Percentiles rank a stretch among this genome's conserved stretches.
Conservation (phyloP, 805 yeast species). For the Ogataea thermomethanolica region DNA sequence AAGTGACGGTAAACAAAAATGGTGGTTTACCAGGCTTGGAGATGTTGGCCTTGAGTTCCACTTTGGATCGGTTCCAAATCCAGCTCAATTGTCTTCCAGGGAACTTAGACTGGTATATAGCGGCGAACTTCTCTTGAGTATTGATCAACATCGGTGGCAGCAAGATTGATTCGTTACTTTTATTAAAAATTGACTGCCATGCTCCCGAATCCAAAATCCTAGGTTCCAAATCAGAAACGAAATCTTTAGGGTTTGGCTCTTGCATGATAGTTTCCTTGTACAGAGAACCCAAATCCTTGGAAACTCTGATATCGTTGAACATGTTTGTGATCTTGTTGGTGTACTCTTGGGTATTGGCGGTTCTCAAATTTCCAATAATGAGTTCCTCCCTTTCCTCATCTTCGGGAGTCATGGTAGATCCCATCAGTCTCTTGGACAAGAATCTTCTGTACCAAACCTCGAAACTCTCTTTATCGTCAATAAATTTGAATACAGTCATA, state of each 20-base stretch:
- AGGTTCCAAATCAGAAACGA: constrained; percentile 31
- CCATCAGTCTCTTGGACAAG: constrained; percentile 81
- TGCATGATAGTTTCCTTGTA: constrained; percentile 26
- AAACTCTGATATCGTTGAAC: constrained; percentile 91
- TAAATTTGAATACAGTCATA: constrained; percentile 80
- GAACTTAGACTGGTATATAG: constrained; percentile 70
- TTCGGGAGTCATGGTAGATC: constrained; percentile 70
- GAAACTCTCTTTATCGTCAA: constrained; percentile 93
- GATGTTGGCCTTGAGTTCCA: constrained; percentile 84
- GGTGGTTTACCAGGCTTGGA: constrained; percentile 80
- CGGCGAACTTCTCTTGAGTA: constrained; percentile 64
- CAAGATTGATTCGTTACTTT: constrained; percentile 41
- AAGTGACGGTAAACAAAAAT: constrained; percentile 73
- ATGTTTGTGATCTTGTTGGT: constrained; percentile 91
- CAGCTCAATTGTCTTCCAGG: constrained; percentile 87
- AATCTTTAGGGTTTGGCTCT: constrained; percentile 19
- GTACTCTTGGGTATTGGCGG: constrained; percentile 87
- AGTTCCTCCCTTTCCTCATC: constrained; percentile 82
- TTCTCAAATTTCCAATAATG: constrained; percentile 80
- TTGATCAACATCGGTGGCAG: constrained; percentile 66
- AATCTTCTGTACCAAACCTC: constrained; percentile 88
- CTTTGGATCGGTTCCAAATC: constrained; percentile 94
- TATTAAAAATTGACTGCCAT: constrained; percentile 32
- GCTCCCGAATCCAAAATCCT: constrained; percentile 32
- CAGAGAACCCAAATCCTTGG: constrained; percentile 63